Conservation (phyloP, 1,284 basidiomycete genomes). For the Stygiomarasmius scandens region DNA sequence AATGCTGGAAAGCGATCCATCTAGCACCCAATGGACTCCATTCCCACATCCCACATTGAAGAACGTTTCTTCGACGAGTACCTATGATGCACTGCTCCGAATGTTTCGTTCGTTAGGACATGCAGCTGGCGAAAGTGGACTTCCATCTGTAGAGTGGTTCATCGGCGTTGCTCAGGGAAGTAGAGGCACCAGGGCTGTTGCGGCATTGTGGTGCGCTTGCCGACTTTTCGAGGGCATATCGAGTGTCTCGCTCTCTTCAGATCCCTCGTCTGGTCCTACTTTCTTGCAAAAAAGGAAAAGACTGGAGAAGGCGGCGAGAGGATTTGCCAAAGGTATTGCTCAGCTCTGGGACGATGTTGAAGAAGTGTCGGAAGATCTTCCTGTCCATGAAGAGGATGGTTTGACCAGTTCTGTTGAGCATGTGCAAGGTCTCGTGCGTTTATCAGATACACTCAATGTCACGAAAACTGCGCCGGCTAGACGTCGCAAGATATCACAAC, state of each 20-base stretch:
- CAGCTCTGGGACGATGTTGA: constrained; percentile 66
- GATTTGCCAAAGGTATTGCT: constrained; percentile 63
- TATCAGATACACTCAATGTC: constrained; percentile 48
- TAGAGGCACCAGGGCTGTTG: constrained; percentile 52
- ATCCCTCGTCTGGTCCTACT: constrained; percentile 23
- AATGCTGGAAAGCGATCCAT: constrained; percentile 56
- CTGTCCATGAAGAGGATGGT: constrained; percentile 10
- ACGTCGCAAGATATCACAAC: constrained; percentile 36
- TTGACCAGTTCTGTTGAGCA: constrained; percentile 47
- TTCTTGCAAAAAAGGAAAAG: constrained; percentile 40
- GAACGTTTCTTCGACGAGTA: constrained; percentile 59
- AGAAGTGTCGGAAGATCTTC: constrained; percentile 27
- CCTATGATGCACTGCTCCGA: constrained; percentile 56
- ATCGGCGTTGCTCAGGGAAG: constrained; percentile 55
- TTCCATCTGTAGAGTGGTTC: constrained; percentile 86
- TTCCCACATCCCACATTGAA: constrained; percentile 68
- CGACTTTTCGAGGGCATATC: constrained; percentile 74
- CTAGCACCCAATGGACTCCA: constrained; percentile 35
- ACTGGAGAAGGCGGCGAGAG: constrained; percentile 66
- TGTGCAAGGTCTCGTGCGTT: constrained; percentile 51
- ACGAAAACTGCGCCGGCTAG: constrained; percentile 27
- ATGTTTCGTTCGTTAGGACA: constrained; percentile 78
- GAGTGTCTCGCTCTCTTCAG: constrained; percentile 41
- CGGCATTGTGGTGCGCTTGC: constrained; percentile 85
- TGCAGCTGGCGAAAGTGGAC: constrained; percentile 68